phyloP scores from a whole-genome alignment of 768 basidiomycete species.

The Candolleomyces eurysporus region DNA sequence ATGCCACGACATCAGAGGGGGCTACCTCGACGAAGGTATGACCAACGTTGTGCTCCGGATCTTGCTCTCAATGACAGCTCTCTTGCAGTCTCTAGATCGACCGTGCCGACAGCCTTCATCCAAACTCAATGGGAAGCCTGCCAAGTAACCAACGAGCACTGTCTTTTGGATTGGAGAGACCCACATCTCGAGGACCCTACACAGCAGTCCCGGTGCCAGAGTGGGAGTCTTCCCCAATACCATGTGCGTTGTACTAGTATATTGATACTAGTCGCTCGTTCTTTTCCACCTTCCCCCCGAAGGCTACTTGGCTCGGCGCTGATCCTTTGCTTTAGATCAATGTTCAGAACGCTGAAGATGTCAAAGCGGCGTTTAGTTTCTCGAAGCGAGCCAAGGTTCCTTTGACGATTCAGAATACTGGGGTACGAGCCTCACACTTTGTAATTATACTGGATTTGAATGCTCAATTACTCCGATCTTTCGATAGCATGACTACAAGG shows the following conservation, averaged over 20 bases:
- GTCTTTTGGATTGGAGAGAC: slow-evolving; percentile 42
- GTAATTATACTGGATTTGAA: too few species aligned
- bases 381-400: slow-evolving; percentile 35
- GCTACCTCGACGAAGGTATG: slow-evolving; percentile 19
- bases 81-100: slow-evolving; percentile 13
- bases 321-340: slow-evolving; percentile 28
- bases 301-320: background rate
- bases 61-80: background rate
- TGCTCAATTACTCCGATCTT: too few species aligned
- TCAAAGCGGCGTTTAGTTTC: slow-evolving; percentile 44
- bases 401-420: slow-evolving; percentile 51
- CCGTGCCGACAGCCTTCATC: slow-evolving; percentile 16
- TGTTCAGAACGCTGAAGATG: slow-evolving; percentile 37
- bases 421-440: slow-evolving; percentile 42
- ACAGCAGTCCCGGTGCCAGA: slow-evolving; percentile 28
- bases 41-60: background rate
- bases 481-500: slow-evolving; percentile 48
- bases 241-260: slow-evolving; percentile 26
- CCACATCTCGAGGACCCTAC: slow-evolving; percentile 25
- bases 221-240: slow-evolving; percentile 36
- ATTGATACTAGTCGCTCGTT: background rate
- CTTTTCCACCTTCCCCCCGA: background rate
- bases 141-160: slow-evolving; percentile 42
- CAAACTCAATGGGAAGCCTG: slow-evolving; percentile 56
- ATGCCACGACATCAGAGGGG: slow-evolving; percentile 9